Percentiles rank a stretch among this genome's conserved stretches.
phyloP scores from a whole-genome alignment of 495 filamentous ascomycete species.

The Trichodelitschia bisporula region DNA sequence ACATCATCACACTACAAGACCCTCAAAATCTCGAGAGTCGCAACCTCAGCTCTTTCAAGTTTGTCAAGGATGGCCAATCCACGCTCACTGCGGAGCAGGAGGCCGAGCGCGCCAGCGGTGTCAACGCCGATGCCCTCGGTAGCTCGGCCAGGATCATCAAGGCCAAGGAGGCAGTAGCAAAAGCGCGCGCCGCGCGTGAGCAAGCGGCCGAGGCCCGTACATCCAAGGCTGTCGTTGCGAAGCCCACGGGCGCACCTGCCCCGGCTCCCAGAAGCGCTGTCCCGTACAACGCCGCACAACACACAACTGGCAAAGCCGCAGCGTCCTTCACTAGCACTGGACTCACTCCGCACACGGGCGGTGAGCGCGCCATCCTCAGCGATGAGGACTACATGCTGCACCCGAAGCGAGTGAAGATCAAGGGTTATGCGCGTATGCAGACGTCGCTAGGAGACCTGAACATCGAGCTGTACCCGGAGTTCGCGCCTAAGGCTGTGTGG shows the following conservation, averaged over 20 bases:
- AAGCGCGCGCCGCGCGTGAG: constrained; percentile 38
- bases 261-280: constrained; percentile 21
- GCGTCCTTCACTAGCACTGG: constrained; percentile 90
- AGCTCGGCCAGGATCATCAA: constrained; percentile 71
- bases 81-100: constrained; percentile 38
- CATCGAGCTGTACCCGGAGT: constrained; percentile 74
- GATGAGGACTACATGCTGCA: constrained; percentile 94
- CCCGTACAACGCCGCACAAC: constrained; percentile 64
- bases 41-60: constrained; percentile 75
- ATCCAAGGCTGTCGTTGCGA: constrained; percentile 17
- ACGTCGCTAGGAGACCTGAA: constrained; percentile 67
- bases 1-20: constrained; percentile 93
- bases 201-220: constrained; percentile 4
- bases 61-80: constrained; percentile 58
- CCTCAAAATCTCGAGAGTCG: constrained; percentile 71
- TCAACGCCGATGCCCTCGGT: constrained; percentile 56
- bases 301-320: constrained; percentile 80
- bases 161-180: constrained; percentile 74
- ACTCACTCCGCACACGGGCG: constrained; percentile 71
- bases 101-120: constrained; percentile 30
- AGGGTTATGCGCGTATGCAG: constrained; percentile 72
- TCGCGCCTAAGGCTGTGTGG: constrained; percentile 80
- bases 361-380: constrained; percentile 57
- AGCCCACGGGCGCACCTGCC: too few relatives aligned
- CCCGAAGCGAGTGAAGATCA: constrained; percentile 61